phyloP scores from a whole-genome alignment of 805 yeast genomes.

The Starmerella sp. region DNA sequence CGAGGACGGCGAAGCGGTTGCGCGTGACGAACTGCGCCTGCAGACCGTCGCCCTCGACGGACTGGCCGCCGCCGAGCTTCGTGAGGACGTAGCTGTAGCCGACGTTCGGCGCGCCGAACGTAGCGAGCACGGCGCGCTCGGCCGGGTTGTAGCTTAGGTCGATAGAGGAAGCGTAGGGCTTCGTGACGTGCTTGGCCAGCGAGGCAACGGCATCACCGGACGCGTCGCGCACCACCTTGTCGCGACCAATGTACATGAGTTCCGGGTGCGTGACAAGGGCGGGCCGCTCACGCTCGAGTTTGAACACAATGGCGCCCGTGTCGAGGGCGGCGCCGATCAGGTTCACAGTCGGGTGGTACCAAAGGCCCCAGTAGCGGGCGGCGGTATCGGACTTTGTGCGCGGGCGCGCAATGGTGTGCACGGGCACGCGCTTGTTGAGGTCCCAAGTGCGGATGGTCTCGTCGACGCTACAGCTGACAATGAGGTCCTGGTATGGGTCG shows the following conservation, averaged over 20 bases:
- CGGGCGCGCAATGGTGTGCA: slow-evolving; percentile 88
- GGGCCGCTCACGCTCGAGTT: slow-evolving; percentile 94
- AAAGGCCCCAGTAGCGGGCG: slow-evolving; percentile 65
- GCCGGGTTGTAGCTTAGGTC: slow-evolving; percentile 84
- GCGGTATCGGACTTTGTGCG: slow-evolving; percentile 46
- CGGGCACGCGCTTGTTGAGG: slow-evolving; percentile 81
- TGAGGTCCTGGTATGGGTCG: slow-evolving; percentile 88
- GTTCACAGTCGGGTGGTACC: slow-evolving; percentile 81
- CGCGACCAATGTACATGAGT: slow-evolving; percentile 65
- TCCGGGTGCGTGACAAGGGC: slow-evolving; percentile 58
- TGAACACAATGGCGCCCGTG: slow-evolving; percentile 95
- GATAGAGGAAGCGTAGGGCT: slow-evolving; percentile 1
- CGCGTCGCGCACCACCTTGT: slow-evolving; percentile 47
- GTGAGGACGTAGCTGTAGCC: slow-evolving; percentile 40
- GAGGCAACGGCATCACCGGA: slow-evolving; percentile 67
- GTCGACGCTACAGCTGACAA: slow-evolving; percentile 90
- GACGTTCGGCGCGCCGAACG: slow-evolving; percentile 40
- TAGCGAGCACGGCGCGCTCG: slow-evolving; percentile 74
- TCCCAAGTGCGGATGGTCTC: slow-evolving; percentile 97
- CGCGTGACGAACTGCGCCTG: slow-evolving; percentile 83
- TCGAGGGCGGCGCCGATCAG: slow-evolving; percentile 95
- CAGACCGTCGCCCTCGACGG: slow-evolving; percentile 38
- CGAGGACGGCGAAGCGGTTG: slow-evolving; percentile 80
- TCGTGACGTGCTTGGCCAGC: slow-evolving; percentile 17
- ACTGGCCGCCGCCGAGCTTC: slow-evolving; percentile 37